These are phyloP conservation scores for Anacardium occidentale DNA, from an alignment of 345 rosid genomes.

Conservation along the genomic window DNA sequence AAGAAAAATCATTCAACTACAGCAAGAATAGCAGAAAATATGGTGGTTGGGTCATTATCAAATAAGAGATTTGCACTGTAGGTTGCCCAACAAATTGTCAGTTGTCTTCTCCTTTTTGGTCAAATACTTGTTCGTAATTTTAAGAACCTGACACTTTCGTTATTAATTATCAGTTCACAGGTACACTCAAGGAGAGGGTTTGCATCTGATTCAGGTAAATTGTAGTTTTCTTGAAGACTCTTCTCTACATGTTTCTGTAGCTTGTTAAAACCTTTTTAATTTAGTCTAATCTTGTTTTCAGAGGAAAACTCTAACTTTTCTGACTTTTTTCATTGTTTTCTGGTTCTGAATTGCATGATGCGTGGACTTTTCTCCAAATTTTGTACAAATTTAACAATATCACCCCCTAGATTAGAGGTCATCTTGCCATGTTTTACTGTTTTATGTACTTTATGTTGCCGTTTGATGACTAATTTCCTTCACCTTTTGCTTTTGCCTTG, in stretches of 20 bases:
- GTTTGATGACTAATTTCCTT: background rate
- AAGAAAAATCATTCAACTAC: constrained; percentile 35
- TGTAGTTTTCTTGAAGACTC: background rate
- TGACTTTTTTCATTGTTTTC: background rate
- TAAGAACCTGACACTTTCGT: constrained; percentile 4
- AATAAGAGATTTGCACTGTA: constrained; percentile 39
- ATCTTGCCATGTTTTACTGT: background rate
- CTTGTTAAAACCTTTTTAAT: background rate
- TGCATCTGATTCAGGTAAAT: constrained; percentile 73
- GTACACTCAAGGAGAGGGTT: constrained; percentile 54
- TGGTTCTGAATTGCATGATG: background rate
- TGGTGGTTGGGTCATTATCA: constrained; percentile 31
- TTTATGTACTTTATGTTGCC: background rate
- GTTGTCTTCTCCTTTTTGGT: background rate
- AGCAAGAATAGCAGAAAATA: constrained; percentile 36
- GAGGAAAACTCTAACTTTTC: background rate
- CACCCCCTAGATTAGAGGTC: background rate
- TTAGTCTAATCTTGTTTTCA: background rate
- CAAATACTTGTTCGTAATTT: constrained; percentile 4
- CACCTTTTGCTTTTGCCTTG: background rate
- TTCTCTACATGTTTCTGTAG: background rate
- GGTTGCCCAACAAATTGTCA: background rate
- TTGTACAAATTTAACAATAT: background rate
- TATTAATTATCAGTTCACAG: constrained; percentile 46
- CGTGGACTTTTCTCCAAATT: background rate